Evolutionary conservation across 495 filamentous ascomycete genomes (phyloP), one percentile per base, ranked within the genome.

Genomic region (Penicillium arizonense): DNA sequence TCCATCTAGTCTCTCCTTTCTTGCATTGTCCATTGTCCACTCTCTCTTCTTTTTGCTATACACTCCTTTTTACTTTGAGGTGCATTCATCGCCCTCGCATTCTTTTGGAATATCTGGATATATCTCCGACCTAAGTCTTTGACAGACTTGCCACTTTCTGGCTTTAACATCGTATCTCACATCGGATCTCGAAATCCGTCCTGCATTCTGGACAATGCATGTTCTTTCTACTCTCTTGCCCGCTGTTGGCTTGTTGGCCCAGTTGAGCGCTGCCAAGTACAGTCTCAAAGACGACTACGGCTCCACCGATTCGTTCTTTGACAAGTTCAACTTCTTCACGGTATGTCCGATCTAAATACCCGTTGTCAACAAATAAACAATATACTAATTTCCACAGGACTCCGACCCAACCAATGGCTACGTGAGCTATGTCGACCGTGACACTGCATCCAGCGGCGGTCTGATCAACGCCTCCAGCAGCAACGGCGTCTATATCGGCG

Each of bases 371-470:
- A 47, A 33, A 24, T 40, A 5, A 30, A 52, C n/a, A 30, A 14
- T 6, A 43, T 55, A 48, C 48, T 53, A 35, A 60, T 12, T 9
- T 7, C 4, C 32, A 18, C 42, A 74, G 71, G 55, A 44, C 9
- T 5, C 65, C 1, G 87, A 92, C 55, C 88, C 87, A 5, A 91
- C 87, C 6, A 64, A 84, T 52, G 88, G 87, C 16, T 87, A 79
- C 59, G 88, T 91, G 52, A 62, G 78, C 48, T 91, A 85, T 59
- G 74, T 81, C 34, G 67, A 79, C 52, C 73, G 71, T 10, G 38
- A 47, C 5, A 77, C 73, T 2, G 88, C 88, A 40, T 73, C 74
- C 39, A 48, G 55, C 12, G 62, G 67, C 24, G 76, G 75, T 5
- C 74, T 90, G 4, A 85, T 88, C 52, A 77, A 75, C 38, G 78